Base-by-base conservation (phyloP, 768 basidiomycete species). In the Leccinellum luteum region DNA sequence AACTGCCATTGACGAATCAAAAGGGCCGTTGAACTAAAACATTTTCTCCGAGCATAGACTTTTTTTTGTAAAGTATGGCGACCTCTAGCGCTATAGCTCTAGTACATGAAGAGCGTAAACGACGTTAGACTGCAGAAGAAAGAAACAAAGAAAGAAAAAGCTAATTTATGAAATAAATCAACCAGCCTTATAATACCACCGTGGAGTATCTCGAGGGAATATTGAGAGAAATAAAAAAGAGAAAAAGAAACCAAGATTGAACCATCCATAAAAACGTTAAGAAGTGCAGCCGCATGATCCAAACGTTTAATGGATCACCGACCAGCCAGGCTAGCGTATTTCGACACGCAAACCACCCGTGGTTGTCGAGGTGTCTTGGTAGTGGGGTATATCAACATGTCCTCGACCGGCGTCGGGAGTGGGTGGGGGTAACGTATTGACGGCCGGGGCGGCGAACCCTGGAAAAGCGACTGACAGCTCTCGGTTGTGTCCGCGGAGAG, bases 361-460 rank as follows among this genome's bases (percentile, higher is more conserved):
- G 58, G 49, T 25, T 19, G 56, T 48, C 52, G 64, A 8, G 34
- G 50, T 7, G 45, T 13, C 51, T 61, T 68, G 6, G 45, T 17
- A 9, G 57, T 41, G 12, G 63, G 62, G 63, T 61, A 61, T 57
- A 66, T 61, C 47, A 78, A 60, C 84, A 85, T 86, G 47, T 80
- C 73, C 43, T 76, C 74, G n/a, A 80, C 70, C 10, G 84, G 81
- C 64, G 80, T 82, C 12, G 85, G 85, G 15, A 86, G 75, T 10
- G 84, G 84, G 61, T 81, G 74, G 25, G 79, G 69, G 54, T 15
- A 38, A 14, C 49, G 52, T n/a, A 58, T 32, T 8, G 60, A 41
- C 6, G 61, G 32, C 10, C 51, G 53, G 4, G 69, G 59, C 19
- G 63, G 64, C 1, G 60, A 53, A 10, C 56, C 56, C 27, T 55